phyloP scores from a whole-genome alignment of 495 filamentous ascomycete species.

The Aspergillus baeticus region DNA sequence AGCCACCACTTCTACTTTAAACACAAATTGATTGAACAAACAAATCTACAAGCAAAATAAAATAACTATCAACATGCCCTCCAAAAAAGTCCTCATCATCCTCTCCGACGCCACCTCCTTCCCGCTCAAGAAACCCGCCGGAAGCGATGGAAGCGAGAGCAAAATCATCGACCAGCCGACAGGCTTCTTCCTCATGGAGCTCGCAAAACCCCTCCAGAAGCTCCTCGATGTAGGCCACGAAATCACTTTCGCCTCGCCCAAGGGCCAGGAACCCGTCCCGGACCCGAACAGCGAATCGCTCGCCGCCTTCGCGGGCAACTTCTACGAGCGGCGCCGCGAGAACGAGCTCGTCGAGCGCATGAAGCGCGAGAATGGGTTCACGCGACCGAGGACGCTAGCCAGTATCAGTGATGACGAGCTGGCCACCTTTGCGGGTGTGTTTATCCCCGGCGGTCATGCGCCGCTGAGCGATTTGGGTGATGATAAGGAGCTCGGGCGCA shows the following conservation, averaged over 20 bases:
- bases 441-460: slow-evolving; percentile 44
- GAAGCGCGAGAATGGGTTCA: slow-evolving; percentile 34
- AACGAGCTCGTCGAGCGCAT: slow-evolving; percentile 36
- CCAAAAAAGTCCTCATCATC: slow-evolving; percentile 42
- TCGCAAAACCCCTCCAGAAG: slow-evolving; percentile 38
- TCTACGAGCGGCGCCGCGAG: slow-evolving; percentile 39
- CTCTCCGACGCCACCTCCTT: slow-evolving; percentile 39
- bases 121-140: slow-evolving; percentile 28
- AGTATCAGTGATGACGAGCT: slow-evolving; percentile 26
- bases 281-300: slow-evolving; percentile 39
- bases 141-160: slow-evolving; percentile 20
- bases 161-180: slow-evolving; percentile 33
- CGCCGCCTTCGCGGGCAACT: slow-evolving; percentile 37
- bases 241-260: slow-evolving; percentile 38
- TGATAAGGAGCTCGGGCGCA: slow-evolving; percentile 36
- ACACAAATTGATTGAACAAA: not conserved
- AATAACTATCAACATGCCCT: slow-evolving; percentile 9
- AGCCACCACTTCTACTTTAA: too few species aligned
- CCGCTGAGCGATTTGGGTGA: slow-evolving; percentile 38
- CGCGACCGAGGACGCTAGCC: not conserved
- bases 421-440: slow-evolving; percentile 31
- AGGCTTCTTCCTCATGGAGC: slow-evolving; percentile 46
- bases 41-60: not conserved
- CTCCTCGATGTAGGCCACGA: slow-evolving; percentile 38
- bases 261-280: slow-evolving; percentile 31